Percentiles rank a stretch among this genome's conserved stretches.
phyloP scores from a whole-genome alignment of 768 basidiomycete species.

The Sarcodon sp. region DNA sequence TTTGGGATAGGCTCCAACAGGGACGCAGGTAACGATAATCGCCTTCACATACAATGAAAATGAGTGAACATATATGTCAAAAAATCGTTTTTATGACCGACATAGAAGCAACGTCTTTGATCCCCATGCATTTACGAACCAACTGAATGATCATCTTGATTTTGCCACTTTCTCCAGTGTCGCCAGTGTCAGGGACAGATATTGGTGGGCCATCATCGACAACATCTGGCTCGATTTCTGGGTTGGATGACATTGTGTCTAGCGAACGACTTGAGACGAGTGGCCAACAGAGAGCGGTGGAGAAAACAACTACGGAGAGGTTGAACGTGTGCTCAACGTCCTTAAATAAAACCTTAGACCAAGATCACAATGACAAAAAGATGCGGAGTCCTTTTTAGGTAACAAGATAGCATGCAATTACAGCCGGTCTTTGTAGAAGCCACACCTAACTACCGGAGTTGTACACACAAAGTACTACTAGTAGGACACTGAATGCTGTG shows the following conservation, averaged over 20 bases:
- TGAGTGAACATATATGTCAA: constrained; percentile 1
- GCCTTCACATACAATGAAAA: constrained; percentile 31
- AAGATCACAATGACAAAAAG: too few relatives aligned
- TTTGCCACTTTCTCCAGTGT: constrained; percentile 79
- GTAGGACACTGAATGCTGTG: too few relatives aligned
- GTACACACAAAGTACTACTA: too few relatives aligned
- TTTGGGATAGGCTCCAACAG: constrained; percentile 91
- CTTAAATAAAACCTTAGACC: too few relatives aligned
- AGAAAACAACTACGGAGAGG: too few relatives aligned
- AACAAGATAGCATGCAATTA: too few relatives aligned
- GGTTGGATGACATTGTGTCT: constrained; percentile 3
- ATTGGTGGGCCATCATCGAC: constrained; percentile 27
- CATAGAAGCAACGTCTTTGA: constrained; percentile 94
- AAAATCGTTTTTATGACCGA: constrained; percentile 24
- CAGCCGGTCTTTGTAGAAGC: too few relatives aligned
- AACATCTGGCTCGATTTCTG: constrained; percentile 3
- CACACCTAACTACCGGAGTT: too few relatives aligned
- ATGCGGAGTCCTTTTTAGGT: too few relatives aligned
- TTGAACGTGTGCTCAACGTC: too few relatives aligned
- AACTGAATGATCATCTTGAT: constrained; percentile 89
- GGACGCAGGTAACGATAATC: constrained; percentile 85
- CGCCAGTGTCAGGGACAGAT: constrained; percentile 56
- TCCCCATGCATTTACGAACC: constrained; percentile 83
- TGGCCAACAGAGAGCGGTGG: too few relatives aligned
- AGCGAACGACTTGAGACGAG: too few relatives aligned